A percentile compares a stretch with the other conserved stretches of the same genome.
These are phyloP conservation scores for Macrolepiota fuliginosa DNA, from an alignment of 768 basidiomycete genomes.

Conservation along the genomic window DNA sequence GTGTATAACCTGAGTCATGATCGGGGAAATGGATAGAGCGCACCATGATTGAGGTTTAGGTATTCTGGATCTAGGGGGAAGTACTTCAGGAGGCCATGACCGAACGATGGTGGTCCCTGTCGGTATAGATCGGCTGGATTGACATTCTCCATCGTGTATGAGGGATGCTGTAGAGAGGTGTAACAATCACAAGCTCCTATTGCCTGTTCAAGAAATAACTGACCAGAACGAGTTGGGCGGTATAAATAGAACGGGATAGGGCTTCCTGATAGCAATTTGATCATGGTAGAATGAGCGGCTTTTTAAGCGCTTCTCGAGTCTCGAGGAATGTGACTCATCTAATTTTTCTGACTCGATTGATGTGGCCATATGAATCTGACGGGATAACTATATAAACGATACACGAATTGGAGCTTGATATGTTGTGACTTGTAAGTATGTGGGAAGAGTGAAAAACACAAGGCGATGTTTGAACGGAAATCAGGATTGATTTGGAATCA, in stretches of 20 bases:
- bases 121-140: conserved; percentile 3
- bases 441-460: too few relatives aligned
- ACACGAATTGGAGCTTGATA: neutral
- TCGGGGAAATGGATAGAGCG: conserved; percentile 4
- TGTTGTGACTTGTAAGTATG: too few relatives aligned
- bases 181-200: neutral
- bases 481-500: too few relatives aligned
- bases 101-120: conserved; percentile 40
- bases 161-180: neutral
- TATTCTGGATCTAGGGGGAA: conserved; percentile 59
- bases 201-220: neutral
- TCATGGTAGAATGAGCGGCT: too few relatives aligned
- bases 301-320: neutral
- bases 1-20: neutral
- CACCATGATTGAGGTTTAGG: conserved; percentile 66
- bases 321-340: too few relatives aligned
- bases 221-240: neutral
- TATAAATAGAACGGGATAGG: neutral
- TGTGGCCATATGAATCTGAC: neutral
- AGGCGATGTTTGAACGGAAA: too few relatives aligned
- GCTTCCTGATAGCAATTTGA: neutral
- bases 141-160: neutral
- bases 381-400: neutral
- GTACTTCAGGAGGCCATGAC: conserved; percentile 50
- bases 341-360: neutral